A percentile compares a stretch with the other conserved stretches of the same genome.
phyloP scores from a whole-genome alignment of 352 stramenopile species.

The Globisporangium cylindrosporum region DNA sequence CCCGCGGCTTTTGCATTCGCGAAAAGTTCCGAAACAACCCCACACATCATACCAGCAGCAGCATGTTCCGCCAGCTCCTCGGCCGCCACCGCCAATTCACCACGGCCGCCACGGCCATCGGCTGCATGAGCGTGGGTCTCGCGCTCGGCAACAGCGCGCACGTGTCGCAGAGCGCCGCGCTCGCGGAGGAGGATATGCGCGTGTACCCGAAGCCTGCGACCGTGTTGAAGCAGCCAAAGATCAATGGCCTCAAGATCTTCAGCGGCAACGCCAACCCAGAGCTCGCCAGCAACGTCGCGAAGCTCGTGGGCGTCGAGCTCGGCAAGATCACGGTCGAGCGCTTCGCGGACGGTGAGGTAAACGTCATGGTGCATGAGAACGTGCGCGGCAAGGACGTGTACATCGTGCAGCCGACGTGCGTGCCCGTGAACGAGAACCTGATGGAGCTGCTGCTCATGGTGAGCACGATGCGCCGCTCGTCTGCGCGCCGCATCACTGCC shows the following conservation, averaged over 20 bases:
- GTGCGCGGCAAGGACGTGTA: constrained; percentile 99
- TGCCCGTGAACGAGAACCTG: constrained; percentile 99
- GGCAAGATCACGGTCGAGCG: constrained; percentile 97
- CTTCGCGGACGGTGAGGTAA: constrained; percentile 99
- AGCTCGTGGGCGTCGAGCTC: constrained; percentile 96
- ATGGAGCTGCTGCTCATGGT: constrained; percentile 99
- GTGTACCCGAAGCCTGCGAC: constrained; percentile 48
- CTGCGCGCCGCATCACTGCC: constrained; percentile 97
- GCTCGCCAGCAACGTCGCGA: constrained; percentile 96
- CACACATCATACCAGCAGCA: neutral
- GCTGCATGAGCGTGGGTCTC: constrained; percentile 41
- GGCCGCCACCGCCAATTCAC: constrained; percentile 49
- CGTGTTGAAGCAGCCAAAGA: constrained; percentile 85
- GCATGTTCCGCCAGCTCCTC: constrained; percentile 74
- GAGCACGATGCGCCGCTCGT: constrained; percentile 96
- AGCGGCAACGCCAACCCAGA: constrained; percentile 97
- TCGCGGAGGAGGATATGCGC: constrained; percentile 44
- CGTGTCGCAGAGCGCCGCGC: constrained; percentile 31
- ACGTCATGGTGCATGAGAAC: constrained; percentile 99
- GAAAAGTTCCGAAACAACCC: constrained; percentile 7
- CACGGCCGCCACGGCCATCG: constrained; percentile 44
- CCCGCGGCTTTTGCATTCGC: neutral
- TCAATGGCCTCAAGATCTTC: constrained; percentile 96
- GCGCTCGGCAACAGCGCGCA: constrained; percentile 32
- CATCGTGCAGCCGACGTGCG: constrained; percentile 99